Evolutionary conservation across 2,329 filamentous ascomycete genomes (phyloP), one percentile per base, ranked within the genome.

Genomic region (Exophiala dermatitidis): DNA sequence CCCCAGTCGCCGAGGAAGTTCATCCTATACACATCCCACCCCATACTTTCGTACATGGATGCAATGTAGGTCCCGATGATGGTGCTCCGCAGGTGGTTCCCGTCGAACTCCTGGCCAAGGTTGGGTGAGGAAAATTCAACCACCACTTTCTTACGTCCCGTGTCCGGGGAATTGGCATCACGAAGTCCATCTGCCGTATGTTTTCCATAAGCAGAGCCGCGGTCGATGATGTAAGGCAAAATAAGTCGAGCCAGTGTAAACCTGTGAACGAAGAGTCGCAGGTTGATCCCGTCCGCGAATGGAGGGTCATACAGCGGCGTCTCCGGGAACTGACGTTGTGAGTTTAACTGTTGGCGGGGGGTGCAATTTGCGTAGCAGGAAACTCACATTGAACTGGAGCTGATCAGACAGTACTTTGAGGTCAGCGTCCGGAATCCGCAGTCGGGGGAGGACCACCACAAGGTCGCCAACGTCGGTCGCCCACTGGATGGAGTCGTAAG

Each of bases 81-180:
- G 47, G 86, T 90, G 64, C 83, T 87, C 63, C 85, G 77, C 61
- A 90, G 73, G 71, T 90, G 85, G 4, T 83, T 83, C 26, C 83
- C 84, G 65, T 87, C 83, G 70, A 90, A 89, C 26, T 84, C 87
- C 71, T 91, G 91, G 43, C 88, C 88, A 55, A 93, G 90, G 68
- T 93, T 93, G 47, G 88, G 88, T 5, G 85, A 90, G 5, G 85
- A 89, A 70, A 91, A 93, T 65, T 93, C 88, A 63, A 93, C 79
- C 48, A 93, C 80, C 38, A 82, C 79, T 75, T 88, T 88, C 63
- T 74, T 75, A 57, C 79, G 82, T n/a, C 53, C 52, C 54, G 77
- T 74, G 48, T 73, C 76, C 5, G 81, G 76, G 65, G 88, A 78
- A 26, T 74, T 71, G 36, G 79, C 76, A 64, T 89, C 82, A 60